Conservation (phyloP, 352 stramenopile genomes). For the Bremia lactucae region DNA sequence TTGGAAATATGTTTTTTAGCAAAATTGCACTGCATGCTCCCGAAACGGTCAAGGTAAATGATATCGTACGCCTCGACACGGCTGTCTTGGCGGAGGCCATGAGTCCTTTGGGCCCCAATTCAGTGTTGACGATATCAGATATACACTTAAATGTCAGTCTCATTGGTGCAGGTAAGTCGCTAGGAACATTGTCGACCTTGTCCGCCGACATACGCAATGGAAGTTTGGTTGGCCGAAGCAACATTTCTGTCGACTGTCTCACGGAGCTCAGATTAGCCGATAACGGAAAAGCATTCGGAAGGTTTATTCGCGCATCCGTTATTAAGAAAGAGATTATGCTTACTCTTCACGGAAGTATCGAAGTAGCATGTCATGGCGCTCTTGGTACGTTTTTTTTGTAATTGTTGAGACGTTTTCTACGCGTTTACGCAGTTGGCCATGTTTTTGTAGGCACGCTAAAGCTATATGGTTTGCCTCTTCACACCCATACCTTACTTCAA, state of each 20-base stretch:
- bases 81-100: slow-evolving; percentile 53
- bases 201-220: slow-evolving; percentile 48
- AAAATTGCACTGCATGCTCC: slow-evolving; percentile 43
- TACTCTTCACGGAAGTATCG: slow-evolving; percentile 36
- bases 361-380: slow-evolving; percentile 52
- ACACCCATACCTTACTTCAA: slow-evolving; percentile 25
- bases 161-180: slow-evolving; percentile 20
- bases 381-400: slow-evolving; percentile 27
- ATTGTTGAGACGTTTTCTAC: neutral
- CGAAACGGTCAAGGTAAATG: slow-evolving; percentile 30
- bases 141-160: slow-evolving; percentile 56
- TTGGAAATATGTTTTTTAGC: slow-evolving; percentile 58
- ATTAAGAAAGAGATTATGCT: slow-evolving; percentile 35
- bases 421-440: slow-evolving; percentile 1
- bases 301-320: slow-evolving; percentile 59
- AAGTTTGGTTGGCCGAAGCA: slow-evolving; percentile 42
- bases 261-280: slow-evolving; percentile 35
- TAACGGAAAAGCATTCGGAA: slow-evolving; percentile 39
- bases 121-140: slow-evolving; percentile 40
- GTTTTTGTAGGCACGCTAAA: slow-evolving; percentile 34
- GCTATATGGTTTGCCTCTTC: slow-evolving; percentile 38
- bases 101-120: slow-evolving; percentile 52
- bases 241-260: slow-evolving; percentile 58
- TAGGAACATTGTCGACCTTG: slow-evolving; percentile 42
- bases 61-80: slow-evolving; percentile 33